These are phyloP conservation scores for Chiua sp. DNA, from an alignment of 1,284 basidiomycete species.

Conservation along the genomic window DNA sequence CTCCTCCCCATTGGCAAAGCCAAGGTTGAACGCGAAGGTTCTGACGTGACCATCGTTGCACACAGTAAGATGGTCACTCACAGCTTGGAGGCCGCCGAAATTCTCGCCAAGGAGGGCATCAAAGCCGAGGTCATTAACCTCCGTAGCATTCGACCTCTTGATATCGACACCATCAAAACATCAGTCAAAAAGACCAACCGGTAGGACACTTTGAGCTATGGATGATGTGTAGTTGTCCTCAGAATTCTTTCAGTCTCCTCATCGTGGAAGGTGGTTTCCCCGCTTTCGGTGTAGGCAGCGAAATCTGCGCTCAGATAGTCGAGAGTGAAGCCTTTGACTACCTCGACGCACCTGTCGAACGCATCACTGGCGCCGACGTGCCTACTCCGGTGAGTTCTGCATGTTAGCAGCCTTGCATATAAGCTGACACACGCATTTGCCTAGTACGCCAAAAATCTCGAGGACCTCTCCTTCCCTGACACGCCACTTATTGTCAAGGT, in stretches of 20 bases:
- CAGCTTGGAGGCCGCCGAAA: slow-evolving; percentile 92
- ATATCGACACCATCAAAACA: slow-evolving; percentile 95
- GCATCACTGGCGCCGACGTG: slow-evolving; percentile 96
- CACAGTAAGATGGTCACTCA: slow-evolving; percentile 98
- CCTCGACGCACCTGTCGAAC: slow-evolving; percentile 97
- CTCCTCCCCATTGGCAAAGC: slow-evolving; percentile 96
- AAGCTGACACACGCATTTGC: slow-evolving; percentile 8
- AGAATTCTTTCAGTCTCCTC: slow-evolving; percentile 63
- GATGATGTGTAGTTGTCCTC: slow-evolving; percentile 8
- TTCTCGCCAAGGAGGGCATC: slow-evolving; percentile 94
- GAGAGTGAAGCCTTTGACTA: slow-evolving; percentile 98
- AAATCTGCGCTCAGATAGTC: slow-evolving; percentile 96
- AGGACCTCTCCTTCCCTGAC: slow-evolving; percentile 92
- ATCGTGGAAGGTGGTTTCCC: slow-evolving; percentile 99
- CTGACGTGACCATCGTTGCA: slow-evolving; percentile 95
- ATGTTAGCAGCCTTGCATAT: background rate
- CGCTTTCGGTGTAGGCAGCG: slow-evolving; percentile 96
- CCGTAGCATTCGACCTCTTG: slow-evolving; percentile 92
- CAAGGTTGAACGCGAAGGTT: slow-evolving; percentile 94
- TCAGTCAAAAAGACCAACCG: slow-evolving; percentile 99
- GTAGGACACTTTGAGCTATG: slow-evolving; percentile 43
- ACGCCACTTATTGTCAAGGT: slow-evolving; percentile 88
- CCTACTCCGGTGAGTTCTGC: slow-evolving; percentile 88
- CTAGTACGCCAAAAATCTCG: slow-evolving; percentile 90
- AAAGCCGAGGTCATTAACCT: slow-evolving; percentile 99